Base-by-base conservation (phyloP, 2,329 filamentous ascomycete genomes). In the Botrytis fragariae region DNA sequence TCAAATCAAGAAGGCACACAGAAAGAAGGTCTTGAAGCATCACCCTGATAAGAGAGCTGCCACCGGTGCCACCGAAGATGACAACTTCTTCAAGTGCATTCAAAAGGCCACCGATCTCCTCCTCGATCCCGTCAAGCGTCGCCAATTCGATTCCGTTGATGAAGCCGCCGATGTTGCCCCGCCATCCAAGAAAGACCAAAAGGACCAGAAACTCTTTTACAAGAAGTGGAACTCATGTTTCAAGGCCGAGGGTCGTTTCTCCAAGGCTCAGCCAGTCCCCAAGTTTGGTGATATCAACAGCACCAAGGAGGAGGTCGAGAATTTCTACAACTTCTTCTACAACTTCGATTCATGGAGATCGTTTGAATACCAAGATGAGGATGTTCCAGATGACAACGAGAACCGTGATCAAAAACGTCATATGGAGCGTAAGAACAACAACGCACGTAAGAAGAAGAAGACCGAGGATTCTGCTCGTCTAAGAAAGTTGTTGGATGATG, bases 51-150 rank as follows among this genome's bases (percentile, higher is more conserved):
- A 99, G 91, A 97, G 97, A 87, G 96, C 97, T 25, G 96, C 96
- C 42, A 89, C 91, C 65, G 96, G 96, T 75, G 89, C 90, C 80
- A 89, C 90, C 78, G 95, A 98, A 80, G 95, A 98, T 84, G 96
- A 99, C 84, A 93, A 93, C 83, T 99, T 99, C 88, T 99, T 99
- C 92, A 99, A 99, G 89, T 99, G 97, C 85, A 99, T 99, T 83
- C 97, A 99, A 83, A 98, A 98, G 85, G 96, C 96, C 73, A 95
- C 92, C 79, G 96, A 99, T 81, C 89, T 98, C 70, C 92, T 99
- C 29, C 89, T 94, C 72, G 96, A 99, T 86, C 96, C 96, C 69
- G 87, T 91, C 83, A 97, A 94, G 86, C 93, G 96, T 75, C 91
- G 95, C 74, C 96, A 99, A 85, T 99, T 92, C 85, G 96, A 99